Evolutionary conservation across 495 filamentous ascomycete species (phyloP), one percentile per base, ranked within the genome.

Genomic region (Acidomyces sp.): DNA sequence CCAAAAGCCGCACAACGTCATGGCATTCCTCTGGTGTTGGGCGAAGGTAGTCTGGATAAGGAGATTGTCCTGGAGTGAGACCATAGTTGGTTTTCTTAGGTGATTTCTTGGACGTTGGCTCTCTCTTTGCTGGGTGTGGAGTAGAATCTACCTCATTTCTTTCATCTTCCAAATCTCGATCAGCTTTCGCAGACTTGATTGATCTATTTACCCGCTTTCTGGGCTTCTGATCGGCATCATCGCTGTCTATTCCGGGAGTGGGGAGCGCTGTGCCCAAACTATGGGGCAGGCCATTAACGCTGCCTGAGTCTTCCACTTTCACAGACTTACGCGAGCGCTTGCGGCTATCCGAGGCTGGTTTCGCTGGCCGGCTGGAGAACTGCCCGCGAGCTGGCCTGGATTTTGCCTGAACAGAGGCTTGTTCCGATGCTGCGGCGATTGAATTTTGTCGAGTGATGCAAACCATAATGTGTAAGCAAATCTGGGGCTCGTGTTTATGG

Each of bases 1-100:
- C 67, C 0, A 97, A 66, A 1, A 93, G 64, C 1, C 63, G 54
- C 42, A 76, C 71, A n/a, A 94, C 81, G 41, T 82, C 69, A 45
- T 80, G 67, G 51, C 84, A 92, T 46, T 82, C 76, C 9, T 77
- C 70, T 1, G 68, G 48, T 0, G 79, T 90, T 0, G 90, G 90
- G 29, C 66, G 72, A 3, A 53, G 37, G 55, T 72, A 78, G 18
- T 78, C 65, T 0, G 82, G 81, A 49, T 80, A 96, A 0, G 87
- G 90, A 0, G 66, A 54, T 37, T 48, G 24, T 34, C 60, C 60
- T 3, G 53, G 53, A 19, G 44, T 52, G 2, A 57, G 49, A 20
- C 52, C 54, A 23, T 57, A 53, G 23, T 49, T 49, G 9, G 43
- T 36, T 19, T 45, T 41, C 43, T 53, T 56, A 6, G 41, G 34